Conservation (phyloP, 202 grass and related monocot genomes). For the Panicum hallii region DNA sequence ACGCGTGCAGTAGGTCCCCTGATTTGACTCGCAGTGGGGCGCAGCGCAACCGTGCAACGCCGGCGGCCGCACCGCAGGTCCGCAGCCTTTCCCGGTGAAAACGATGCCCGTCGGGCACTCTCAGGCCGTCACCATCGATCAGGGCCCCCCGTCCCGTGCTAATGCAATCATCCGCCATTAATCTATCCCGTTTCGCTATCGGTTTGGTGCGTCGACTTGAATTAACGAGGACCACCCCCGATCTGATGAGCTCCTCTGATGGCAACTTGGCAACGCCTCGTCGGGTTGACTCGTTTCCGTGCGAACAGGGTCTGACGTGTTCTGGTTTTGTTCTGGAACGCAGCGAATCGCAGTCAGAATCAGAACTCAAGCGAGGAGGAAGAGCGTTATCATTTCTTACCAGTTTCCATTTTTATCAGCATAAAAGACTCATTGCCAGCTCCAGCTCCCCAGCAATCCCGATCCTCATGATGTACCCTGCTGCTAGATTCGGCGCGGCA, state of each 20-base stretch:
- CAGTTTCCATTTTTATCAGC: too few species aligned
- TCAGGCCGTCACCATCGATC: neutral
- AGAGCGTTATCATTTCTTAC: neutral
- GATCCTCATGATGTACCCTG: neutral
- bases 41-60: too few species aligned
- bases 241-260: neutral
- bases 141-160: neutral
- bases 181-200: neutral
- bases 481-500: neutral
- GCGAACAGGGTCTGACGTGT: neutral
- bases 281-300: neutral
- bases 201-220: neutral
- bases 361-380: neutral
- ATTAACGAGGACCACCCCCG: neutral
- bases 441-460: neutral
- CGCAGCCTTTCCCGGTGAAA: neutral
- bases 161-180: neutral
- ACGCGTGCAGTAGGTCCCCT: too few species aligned
- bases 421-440: neutral
- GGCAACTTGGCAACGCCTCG: neutral
- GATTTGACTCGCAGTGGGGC: too few species aligned
- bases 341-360: neutral
- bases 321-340: neutral
- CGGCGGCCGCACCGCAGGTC: too few species aligned
- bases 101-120: neutral